Evolutionary conservation across 441 rosid genomes (phyloP), one percentile per base, ranked within the genome.

Genomic region (Dalechampia spathulata): DNA sequence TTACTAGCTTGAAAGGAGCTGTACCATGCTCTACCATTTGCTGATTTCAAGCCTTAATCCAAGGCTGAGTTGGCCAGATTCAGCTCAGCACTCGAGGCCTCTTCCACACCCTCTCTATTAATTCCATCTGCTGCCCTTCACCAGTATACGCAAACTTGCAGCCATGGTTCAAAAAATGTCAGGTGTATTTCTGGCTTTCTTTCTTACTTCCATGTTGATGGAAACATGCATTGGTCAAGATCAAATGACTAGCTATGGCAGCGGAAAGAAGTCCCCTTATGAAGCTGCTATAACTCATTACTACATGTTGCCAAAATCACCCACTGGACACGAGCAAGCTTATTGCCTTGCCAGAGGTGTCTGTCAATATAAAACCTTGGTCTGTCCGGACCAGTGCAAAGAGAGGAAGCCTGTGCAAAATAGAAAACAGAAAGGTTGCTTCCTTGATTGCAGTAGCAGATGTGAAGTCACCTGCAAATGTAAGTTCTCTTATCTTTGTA

Each of bases 401-500:
- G 52, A 36, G 64, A 72, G 96, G 78, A 83, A 70, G 68, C 89
- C 91, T 13, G 40, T 5, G 58, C 44, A 32, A 16, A 80, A 73
- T 72, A 76, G 41, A 65, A 51, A 78, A 68, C 55, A 64, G 21
- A 86, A 83, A 57, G 83, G 82, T 14, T 83, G 95, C 74, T 81
- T 75, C 75, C 49, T 86, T 54, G 82, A 86, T 46, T 86, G 87
- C 78, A 75, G 91, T 49, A 81, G 79, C 85, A 85, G 72, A 71
- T 87, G 96, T 50, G 98, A 90, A 78, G 94, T 72, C 81, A 85
- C 84, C 30, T 90, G 98, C 85, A 85, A 78, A 70, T 81, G 98
- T 90, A 79, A 75, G 89, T 57, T 43, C 52, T 32, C 20, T 43
- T 45, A 17, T 19, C 28, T 20, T 34, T 10, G 25, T 25, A 5